A percentile compares a stretch with the other conserved stretches of the same genome.
phyloP scores from a whole-genome alignment of 768 basidiomycete genomes.

The Auricularia auricula-judae region DNA sequence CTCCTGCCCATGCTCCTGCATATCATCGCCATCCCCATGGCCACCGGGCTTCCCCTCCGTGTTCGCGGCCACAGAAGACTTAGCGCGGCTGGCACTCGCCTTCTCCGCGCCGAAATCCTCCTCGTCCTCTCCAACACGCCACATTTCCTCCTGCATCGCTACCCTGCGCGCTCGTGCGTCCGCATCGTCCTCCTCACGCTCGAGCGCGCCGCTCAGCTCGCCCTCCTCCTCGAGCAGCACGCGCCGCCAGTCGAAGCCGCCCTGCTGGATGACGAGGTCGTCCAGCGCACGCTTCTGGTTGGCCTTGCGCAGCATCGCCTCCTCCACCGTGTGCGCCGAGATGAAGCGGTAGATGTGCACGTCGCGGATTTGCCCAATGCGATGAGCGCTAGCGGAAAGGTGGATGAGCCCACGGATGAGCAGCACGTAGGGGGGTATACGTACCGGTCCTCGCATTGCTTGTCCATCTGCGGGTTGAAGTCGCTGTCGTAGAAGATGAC shows the following conservation, averaged over 20 bases:
- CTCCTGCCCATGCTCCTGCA: conserved; percentile 27
- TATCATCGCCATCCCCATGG: conserved; percentile 28
- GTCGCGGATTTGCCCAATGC: conserved; percentile 95
- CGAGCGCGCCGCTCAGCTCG: conserved; percentile 58
- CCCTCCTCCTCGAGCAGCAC: conserved; percentile 49
- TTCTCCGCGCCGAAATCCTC: conserved; percentile 52
- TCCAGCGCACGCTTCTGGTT: conserved; percentile 93
- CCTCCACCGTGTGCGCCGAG: conserved; percentile 83
- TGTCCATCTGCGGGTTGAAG: conserved; percentile 96
- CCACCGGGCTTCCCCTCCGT: conserved; percentile 17
- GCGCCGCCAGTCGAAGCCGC: conserved; percentile 90
- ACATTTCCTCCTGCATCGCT: conserved; percentile 63
- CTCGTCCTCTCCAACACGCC: conserved; percentile 66
- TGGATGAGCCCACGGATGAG: conserved; percentile 1
- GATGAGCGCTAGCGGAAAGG: conserved; percentile 58
- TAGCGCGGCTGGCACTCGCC: conserved; percentile 15
- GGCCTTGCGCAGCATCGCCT: conserved; percentile 93
- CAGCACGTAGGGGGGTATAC: conserved; percentile 8
- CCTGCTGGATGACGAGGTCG: conserved; percentile 83
- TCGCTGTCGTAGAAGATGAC: conserved; percentile 97
- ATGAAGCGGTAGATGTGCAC: conserved; percentile 96
- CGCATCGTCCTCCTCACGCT: conserved; percentile 79
- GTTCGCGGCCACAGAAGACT: background rate
- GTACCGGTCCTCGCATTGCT: conserved; percentile 88
- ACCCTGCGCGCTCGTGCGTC: conserved; percentile 73